Base-by-base conservation (phyloP, 163 green algal genomes). In the Chlorella variabilis region DNA sequence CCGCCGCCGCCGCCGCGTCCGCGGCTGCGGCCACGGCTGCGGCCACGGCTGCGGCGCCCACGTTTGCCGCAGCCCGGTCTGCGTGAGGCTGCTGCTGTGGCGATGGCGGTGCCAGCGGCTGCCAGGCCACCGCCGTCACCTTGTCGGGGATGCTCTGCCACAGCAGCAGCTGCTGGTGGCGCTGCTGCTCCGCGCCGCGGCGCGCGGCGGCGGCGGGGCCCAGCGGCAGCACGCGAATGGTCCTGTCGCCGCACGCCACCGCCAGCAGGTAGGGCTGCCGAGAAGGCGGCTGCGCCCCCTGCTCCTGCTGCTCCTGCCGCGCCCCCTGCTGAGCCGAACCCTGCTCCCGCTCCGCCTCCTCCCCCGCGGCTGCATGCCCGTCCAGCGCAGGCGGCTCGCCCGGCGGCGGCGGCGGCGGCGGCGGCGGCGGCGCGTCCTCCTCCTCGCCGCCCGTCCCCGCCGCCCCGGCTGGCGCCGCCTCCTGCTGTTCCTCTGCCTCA, bases 191-290 rank as follows among this genome's bases (percentile, higher is more conserved):
- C 41, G n/a, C 34, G 36, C 27, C 5, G 56, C 41, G 8, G 21
- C 58, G 61, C 31, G 54, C 77, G 42, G 68, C 45, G 61, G 33
- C 27, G 13, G 48, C 7, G 29, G 29, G 13, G 29, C 54, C 20
- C 41, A 81, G 48, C 8, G 49, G 58, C 63, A 68, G 61, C 71
- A 86, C 48, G 2, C 81, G 49, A 11, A 87, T 62, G 23, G 73
- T 77, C 39, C n/a, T 69, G 73, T 87, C 82, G 20, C 82, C 82
- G 51, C 82, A 87, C 20, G 36, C 82, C 8, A 81, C 25, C 9
- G 75, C 76, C 39, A 80, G 54, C 70, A 77, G 49, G 9, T 75
- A 66, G 5, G 15, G 62, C 41, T 31, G 29, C 49, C 2, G 15
- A 20, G 21, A 18, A 31, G 34, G 42, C n/a, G 56, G 38, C 38